Evolutionary conservation across 2,329 filamentous ascomycete genomes (phyloP).

Genomic region (Diaporthe ilicicola): DNA sequence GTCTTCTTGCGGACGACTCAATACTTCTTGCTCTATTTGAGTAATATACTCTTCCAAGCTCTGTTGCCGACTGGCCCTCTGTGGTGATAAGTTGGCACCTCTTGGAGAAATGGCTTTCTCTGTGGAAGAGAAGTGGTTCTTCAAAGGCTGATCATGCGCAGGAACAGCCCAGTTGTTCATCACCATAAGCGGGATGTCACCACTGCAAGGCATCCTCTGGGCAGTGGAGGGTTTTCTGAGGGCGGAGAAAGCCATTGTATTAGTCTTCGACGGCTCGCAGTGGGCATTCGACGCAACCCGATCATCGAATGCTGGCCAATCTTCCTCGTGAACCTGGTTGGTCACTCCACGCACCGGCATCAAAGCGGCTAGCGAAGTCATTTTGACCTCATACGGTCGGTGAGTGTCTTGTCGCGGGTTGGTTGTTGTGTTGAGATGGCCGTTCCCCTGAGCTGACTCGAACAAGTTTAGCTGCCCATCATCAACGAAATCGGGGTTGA

Average conservation of each 20-base stretch:
- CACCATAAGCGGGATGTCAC: background rate
- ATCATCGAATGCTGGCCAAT: background rate
- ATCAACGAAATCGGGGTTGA: background rate
- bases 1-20: background rate
- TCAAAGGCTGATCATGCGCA: background rate
- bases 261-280: background rate
- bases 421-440: background rate
- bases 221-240: background rate
- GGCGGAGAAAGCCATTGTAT: background rate
- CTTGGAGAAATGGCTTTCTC: no score
- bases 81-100: background rate
- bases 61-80: background rate
- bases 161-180: background rate
- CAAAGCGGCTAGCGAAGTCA: background rate
- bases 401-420: background rate
- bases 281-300: background rate
- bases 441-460: background rate
- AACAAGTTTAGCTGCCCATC: background rate
- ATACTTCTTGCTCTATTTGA: conserved; percentile 12
- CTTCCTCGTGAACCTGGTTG: no score
- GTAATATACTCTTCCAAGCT: conserved; percentile 25
- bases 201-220: background rate
- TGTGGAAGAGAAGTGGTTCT: background rate
- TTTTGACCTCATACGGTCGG: background rate
- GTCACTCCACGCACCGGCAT: background rate